These are phyloP conservation scores for Vigna angularis DNA, from an alignment of 306 rosid genomes.

Conservation along the genomic window DNA sequence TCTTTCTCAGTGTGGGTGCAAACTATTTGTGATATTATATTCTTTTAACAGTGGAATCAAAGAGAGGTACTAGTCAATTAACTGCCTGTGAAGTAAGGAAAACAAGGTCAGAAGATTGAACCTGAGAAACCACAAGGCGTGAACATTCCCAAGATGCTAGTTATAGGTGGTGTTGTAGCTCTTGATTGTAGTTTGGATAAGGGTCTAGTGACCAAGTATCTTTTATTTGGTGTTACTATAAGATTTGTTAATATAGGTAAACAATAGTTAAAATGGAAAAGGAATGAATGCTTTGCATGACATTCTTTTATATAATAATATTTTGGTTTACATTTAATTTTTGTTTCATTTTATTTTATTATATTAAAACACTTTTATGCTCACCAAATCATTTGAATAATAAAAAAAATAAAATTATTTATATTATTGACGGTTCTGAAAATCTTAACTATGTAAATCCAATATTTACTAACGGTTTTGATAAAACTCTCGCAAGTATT, in stretches of 20 bases:
- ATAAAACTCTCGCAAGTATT: too few species aligned
- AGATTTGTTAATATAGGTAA: constrained; percentile 80
- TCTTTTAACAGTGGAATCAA: constrained; percentile 71
- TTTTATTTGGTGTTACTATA: constrained; percentile 86
- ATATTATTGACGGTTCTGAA: too few species aligned
- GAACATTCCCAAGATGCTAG: constrained; percentile 57
- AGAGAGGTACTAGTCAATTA: constrained; percentile 59
- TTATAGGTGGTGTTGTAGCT: constrained; percentile 79
- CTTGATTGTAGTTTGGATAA: constrained; percentile 87
- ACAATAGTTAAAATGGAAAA: constrained; percentile 46
- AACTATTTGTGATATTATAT: constrained; percentile 35
- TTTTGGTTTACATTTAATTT: too few species aligned
- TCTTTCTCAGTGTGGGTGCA: constrained; percentile 4
- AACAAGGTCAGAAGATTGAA: constrained; percentile 66
- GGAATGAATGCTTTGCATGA: constrained; percentile 39
- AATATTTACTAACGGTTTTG: too few species aligned
- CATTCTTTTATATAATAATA: constrained; percentile 7
- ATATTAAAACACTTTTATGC: too few species aligned
- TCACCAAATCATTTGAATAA: too few species aligned
- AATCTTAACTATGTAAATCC: too few species aligned
- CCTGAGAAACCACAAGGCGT: constrained; percentile 74
- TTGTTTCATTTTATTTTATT: too few species aligned
- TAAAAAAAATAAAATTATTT: too few species aligned
- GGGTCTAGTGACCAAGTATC: constrained; percentile 83
- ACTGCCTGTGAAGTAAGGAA: constrained; percentile 55